Evolutionary conservation across 2,329 filamentous ascomycete genomes (phyloP).

Genomic region (Simplicillium aogashimaense): DNA sequence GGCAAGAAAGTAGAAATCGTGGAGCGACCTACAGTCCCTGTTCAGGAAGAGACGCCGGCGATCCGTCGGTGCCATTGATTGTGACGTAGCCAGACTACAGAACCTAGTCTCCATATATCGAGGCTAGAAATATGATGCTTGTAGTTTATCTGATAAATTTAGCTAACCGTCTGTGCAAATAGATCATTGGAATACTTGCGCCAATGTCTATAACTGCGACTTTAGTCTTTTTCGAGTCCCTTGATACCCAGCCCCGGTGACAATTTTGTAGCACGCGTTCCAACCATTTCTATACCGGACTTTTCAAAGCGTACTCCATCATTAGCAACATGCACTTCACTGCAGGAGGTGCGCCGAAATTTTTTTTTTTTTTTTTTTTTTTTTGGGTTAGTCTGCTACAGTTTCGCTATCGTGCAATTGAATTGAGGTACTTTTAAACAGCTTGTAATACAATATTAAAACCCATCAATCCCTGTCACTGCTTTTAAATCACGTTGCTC

Average conservation of each 20-base stretch:
- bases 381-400: background rate
- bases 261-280: background rate
- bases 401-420: background rate
- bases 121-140: conserved; percentile 27
- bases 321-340: background rate
- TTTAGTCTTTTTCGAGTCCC: background rate
- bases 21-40: conserved; percentile 27
- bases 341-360: background rate
- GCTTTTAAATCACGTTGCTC: no score
- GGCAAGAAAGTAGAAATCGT: conserved; percentile 14
- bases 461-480: no score
- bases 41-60: conserved; percentile 28
- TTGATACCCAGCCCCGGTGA: no score
- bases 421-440: background rate
- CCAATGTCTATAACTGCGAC: conserved; percentile 1
- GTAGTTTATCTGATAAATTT: conserved; percentile 24
- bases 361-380: no score
- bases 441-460: background rate
- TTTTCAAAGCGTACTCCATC: background rate
- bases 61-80: conserved; percentile 28
- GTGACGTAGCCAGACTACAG: conserved; percentile 32
- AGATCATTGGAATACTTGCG: background rate
- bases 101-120: conserved; percentile 23
- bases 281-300: background rate
- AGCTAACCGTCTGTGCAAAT: background rate